Percentiles rank a stretch among this genome's conserved stretches.
These are phyloP conservation scores for Paraurostyla sp. DNA, from an alignment of 73 alveolate species.

Conservation along the genomic window DNA sequence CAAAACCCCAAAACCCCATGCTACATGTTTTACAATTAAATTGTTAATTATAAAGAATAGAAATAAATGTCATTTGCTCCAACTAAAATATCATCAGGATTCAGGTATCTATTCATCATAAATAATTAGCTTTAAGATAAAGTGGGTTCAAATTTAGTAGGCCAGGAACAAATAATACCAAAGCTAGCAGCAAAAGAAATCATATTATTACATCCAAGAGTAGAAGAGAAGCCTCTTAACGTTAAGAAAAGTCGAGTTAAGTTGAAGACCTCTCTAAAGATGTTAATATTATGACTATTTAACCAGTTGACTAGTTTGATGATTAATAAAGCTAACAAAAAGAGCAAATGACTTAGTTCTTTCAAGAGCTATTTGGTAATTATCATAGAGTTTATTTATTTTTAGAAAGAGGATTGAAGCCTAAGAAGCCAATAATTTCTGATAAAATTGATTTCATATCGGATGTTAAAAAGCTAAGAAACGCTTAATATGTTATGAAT, in stretches of 20 bases:
- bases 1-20: too few relatives aligned
- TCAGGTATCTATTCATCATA: too few relatives aligned
- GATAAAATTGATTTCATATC: neutral
- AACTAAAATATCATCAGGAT: too few relatives aligned
- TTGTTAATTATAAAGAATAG: too few relatives aligned
- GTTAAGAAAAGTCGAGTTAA: neutral
- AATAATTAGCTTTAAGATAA: too few relatives aligned
- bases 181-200: neutral
- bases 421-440: neutral
- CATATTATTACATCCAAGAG: neutral
- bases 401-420: constrained; percentile 23
- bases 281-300: neutral
- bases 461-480: constrained; percentile 22
- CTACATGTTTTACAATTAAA: too few relatives aligned
- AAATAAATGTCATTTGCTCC: too few relatives aligned
- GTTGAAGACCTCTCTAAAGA: too few relatives aligned
- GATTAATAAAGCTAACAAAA: neutral
- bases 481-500: neutral
- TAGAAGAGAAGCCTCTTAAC: neutral
- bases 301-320: neutral
- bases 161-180: neutral
- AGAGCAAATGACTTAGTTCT: neutral
- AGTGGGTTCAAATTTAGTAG: neutral
- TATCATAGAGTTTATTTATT: neutral
- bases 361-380: neutral